Conservation (phyloP, 2,329 filamentous ascomycete species). For the Neonectria magnoliae region DNA sequence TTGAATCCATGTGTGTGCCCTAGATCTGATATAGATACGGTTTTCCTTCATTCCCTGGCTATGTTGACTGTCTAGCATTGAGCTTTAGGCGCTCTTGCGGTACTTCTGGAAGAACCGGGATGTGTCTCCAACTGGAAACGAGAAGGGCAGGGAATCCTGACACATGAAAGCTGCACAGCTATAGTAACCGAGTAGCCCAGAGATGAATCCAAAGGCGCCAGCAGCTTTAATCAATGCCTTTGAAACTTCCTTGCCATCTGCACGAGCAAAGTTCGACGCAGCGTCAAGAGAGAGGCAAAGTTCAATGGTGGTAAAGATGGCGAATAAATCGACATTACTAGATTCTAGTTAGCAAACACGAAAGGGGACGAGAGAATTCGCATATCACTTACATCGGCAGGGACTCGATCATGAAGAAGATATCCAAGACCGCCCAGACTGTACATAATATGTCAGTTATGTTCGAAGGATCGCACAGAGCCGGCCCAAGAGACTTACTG, state of each 20-base stretch:
- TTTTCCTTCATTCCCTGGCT: background rate
- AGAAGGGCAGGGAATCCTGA: conserved; percentile 12
- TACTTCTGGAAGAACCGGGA: conserved; percentile 1
- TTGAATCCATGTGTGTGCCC: background rate
- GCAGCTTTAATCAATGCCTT: conserved; percentile 12
- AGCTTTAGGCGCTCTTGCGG: background rate
- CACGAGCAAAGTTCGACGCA: conserved; percentile 19
- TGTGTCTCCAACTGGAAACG: conserved; percentile 15
- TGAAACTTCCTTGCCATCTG: conserved; percentile 11
- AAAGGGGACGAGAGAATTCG: background rate
- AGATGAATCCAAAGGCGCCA: conserved; percentile 19
- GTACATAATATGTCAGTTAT: background rate
- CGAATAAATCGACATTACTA: conserved; percentile 8
- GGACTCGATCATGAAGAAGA: conserved; percentile 23
- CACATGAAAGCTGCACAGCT: conserved; percentile 9
- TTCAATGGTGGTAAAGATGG: conserved; percentile 16
- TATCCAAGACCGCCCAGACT: conserved; percentile 23
- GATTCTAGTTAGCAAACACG: background rate
- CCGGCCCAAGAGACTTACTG: background rate
- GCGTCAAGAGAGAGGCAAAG: conserved; percentile 16
- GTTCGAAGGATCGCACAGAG: accelerated
- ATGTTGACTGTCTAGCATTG: background rate
- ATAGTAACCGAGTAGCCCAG: conserved; percentile 20
- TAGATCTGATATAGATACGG: background rate
- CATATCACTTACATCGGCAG: conserved; percentile 9